Evolutionary conservation across 805 yeast genomes (phyloP), one percentile per base, ranked within the genome.

Genomic region (Candida khao-thaluensis): DNA sequence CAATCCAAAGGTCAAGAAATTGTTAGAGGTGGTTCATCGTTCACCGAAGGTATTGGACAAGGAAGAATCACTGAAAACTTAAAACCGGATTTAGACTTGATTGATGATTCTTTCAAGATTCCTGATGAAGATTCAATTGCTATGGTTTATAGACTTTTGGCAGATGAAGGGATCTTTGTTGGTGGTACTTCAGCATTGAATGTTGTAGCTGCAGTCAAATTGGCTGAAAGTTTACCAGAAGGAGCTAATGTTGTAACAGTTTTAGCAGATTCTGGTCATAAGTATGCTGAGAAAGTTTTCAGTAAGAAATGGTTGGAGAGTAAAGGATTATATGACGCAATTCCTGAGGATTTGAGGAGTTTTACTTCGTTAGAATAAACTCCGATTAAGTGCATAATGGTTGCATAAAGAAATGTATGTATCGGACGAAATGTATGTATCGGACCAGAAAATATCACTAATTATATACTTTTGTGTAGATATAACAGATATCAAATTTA

Each of bases 21-120:
- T 41, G 87, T 79, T 30, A 76, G 89, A 53, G 72, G 76, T 1
- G 97, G 97, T 21, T 78, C 87, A 3, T 84, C 95, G 0, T 88
- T 90, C 61, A 90, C 96, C 20, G 97, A 90, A 66, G 97, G 97
- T 22, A 88, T 90, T 64, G 97, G 97, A 20, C 97, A 90, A 64
- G 96, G 96, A 33, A 76, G 97, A 52, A 83, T 90, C 52, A 90
- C 96, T 5, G 83, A 77, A 47, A 90, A 90, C 60, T 72, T 90
- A 60, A 71, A 70, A 12, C 84, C 79, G 30, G 96, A 87, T 46
- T 66, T 88, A 20, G 82, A 72, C 7, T 59, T 81, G 22, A 71
- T 87, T 25, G 96, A 90, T 56, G 95, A 82, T 50, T 95, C 96
- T 1, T 62, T 85, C 35, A 74, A 76, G 48, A 78, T 90, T 37